Conservation (phyloP, 805 yeast species). For the Spathaspora sp. region DNA sequence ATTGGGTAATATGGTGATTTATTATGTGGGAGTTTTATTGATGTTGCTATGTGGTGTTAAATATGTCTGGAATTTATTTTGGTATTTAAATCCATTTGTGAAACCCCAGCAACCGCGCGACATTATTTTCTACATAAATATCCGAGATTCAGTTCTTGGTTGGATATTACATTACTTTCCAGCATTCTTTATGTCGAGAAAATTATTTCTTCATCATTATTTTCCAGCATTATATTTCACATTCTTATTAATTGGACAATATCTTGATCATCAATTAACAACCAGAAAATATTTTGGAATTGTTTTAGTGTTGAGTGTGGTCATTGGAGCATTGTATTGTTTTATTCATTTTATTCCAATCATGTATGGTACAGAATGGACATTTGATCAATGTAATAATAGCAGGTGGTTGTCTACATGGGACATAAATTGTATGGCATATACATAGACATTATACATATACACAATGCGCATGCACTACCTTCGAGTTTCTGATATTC, state of each 20-base stretch:
- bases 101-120: constrained; percentile 11
- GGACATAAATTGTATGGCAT: constrained; percentile 40
- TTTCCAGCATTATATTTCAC: constrained; percentile 49
- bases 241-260: constrained; percentile 41
- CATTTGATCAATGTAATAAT: constrained; percentile 31
- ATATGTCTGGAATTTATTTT: constrained; percentile 17
- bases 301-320: constrained; percentile 14
- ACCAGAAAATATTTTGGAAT: constrained; percentile 24
- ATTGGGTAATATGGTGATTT: constrained; percentile 61
- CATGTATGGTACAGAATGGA: constrained; percentile 48
- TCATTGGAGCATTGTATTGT: constrained; percentile 17
- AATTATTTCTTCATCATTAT: constrained; percentile 44
- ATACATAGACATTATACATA: not conserved
- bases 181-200: constrained; percentile 39
- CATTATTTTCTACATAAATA: constrained; percentile 15
- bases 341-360: constrained; percentile 35
- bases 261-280: constrained; percentile 37
- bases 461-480: not conserved
- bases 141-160: constrained; percentile 46
- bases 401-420: constrained; percentile 36
- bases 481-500: constrained; percentile 43
- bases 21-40: constrained; percentile 42
- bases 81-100: constrained; percentile 28
- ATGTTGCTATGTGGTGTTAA: constrained; percentile 23
- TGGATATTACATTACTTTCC: constrained; percentile 60